Percentiles rank a stretch among this genome's conserved stretches.
Evolutionary conservation across 78 protist genomes (phyloP).

Genomic region (Emiliania huxleyi): DNA sequence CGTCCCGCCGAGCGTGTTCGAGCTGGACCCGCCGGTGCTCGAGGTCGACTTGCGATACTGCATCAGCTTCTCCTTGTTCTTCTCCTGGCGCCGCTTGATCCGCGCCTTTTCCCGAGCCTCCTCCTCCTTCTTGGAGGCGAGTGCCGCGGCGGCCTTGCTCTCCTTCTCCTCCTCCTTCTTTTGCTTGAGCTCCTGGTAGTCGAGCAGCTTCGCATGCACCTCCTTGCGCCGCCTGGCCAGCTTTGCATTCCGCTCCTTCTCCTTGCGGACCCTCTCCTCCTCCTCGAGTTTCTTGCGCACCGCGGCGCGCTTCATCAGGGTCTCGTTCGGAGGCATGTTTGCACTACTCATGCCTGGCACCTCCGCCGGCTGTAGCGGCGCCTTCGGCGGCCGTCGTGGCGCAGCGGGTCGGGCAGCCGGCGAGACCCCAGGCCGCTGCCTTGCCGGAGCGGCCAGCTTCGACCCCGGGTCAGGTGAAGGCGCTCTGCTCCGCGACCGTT

Average conservation of each 20-base stretch:
- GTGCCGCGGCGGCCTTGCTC: neutral
- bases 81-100: neutral
- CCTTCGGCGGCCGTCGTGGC: neutral
- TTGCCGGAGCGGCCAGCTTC: neutral
- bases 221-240: neutral
- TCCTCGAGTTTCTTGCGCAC: neutral
- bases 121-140: neutral
- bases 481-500: neutral
- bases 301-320: neutral
- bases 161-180: neutral
- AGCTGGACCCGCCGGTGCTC: no score
- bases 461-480: neutral
- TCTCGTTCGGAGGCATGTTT: neutral
- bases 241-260: neutral
- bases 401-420: neutral
- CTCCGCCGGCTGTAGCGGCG: neutral
- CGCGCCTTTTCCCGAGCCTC: neutral
- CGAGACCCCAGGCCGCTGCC: neutral
- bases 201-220: neutral
- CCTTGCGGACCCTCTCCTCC: neutral
- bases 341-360: no score
- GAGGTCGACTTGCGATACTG: neutral
- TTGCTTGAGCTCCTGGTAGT: neutral
- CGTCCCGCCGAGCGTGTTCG: no score
- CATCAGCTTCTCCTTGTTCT: neutral